Base-by-base conservation (phyloP, 495 filamentous ascomycete species). In the Talaromyces trachyspermus region DNA sequence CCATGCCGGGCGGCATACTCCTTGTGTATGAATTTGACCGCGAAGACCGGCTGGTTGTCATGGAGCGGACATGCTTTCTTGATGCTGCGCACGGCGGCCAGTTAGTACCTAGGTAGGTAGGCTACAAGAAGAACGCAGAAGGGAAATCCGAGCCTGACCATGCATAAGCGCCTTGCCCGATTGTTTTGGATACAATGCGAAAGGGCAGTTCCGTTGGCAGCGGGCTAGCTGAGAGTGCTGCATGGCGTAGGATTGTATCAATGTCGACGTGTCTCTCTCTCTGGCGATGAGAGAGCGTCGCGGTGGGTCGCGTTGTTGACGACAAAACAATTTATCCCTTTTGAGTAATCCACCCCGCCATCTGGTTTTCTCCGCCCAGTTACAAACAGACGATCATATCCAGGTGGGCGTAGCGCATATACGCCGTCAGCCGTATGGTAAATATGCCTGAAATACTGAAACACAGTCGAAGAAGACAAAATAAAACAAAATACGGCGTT, bases 1-100 rank as follows among this genome's bases (percentile, higher is more conserved):
- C 92, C 92, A 73, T 90, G 81, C 49, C 83, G 81, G 49, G 86
- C 72, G 45, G 94, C 92, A 62, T 95, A 92, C 47, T 85, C 85
- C 68, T 97, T 97, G 71, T 97, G 88, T 60, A 99, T 95, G 66
- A 97, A 88, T 68, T 99, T 99, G 61, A 95, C 88, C 6, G 92
- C 92, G 65, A 99, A 95, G 57, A 97, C 70, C 3, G 89, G 88
- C 23, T 75, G 77, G 11, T 78, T 64, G 14, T 76, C 63, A 50
- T 84, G 70, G 22, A 83, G 64, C 12, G 89, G 89, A 44, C 77
- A 78, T 23, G 91, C 92, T 72, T 96, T 98, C 65, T 95, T 95
- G 58, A 98, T 91, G 52, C 91, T 97, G 33, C 25, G 26, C 5
- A 25, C 12, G 5, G 24, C 17, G 32, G 0, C 30, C 20, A 33